Base-by-base conservation (phyloP, 495 filamentous ascomycete genomes). In the Xylona heveae region DNA sequence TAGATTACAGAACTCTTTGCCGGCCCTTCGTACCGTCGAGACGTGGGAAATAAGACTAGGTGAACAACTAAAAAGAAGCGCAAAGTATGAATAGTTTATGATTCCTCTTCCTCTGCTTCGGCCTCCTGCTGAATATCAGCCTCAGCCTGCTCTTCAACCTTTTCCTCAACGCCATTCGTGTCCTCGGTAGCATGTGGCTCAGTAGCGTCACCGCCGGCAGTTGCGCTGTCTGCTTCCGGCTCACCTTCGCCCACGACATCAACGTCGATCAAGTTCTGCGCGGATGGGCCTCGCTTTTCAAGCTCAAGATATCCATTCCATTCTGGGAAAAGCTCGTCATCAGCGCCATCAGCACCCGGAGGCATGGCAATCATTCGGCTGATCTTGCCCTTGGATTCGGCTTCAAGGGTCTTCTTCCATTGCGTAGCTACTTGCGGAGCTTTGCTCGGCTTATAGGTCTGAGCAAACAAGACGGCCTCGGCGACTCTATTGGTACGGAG, bases 301-400 rank as follows among this genome's bases (percentile, higher is more conserved):
- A 93, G 43, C 43, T 57, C 64, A 42, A 94, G 47, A 57, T 75
- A 93, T 50, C 85, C 79, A 0, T 88, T 78, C 85, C 84, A 95
- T 42, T 92, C 81, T 0, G 85, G 84, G 57, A 94, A 97, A 32
- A 97, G 57, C 24, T 92, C 88, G 28, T 75, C 78, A 42, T 97
- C 88, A 27, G 83, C 75, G 4, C 59, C 61, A 2, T 58, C 60
- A 3, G 46, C 60, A 31, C 52, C 58, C 2, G 69, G 69, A 0
- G 88, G 88, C n/a, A 84, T 61, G 36, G 77, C 88, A 33, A 95
- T 63, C 37, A 78, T 66, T 49, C 80, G 71, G 8, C 71, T 66
- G 4, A 93, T 72, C 40, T 85, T 83, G 10, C 66, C 66, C 60
- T 88, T 91, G 45, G 83, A 82, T 1, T 45, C 43, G 49, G 72